Conservation (phyloP, 495 filamentous ascomycete genomes). For the Viridothelium virens region DNA sequence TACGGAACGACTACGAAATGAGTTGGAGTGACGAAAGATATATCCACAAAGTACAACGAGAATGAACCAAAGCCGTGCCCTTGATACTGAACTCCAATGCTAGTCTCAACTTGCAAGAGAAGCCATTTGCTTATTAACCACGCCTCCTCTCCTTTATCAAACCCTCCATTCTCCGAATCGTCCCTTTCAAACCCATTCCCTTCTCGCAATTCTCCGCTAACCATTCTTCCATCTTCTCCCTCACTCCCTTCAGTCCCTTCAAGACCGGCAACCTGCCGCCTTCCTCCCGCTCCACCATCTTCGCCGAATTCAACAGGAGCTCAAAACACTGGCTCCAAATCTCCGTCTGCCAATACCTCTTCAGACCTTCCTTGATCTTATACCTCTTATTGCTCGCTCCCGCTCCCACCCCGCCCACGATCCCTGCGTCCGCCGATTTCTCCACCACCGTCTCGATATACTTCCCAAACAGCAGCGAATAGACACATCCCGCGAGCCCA, state of each 20-base stretch:
- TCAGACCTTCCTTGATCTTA: constrained; percentile 65
- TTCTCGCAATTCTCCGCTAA: constrained; percentile 74
- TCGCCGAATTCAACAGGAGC: constrained; percentile 71
- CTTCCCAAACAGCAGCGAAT: constrained; percentile 81
- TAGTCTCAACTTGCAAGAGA: no score
- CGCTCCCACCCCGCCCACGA: constrained; percentile 10
- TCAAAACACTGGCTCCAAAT: constrained; percentile 82
- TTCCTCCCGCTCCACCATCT: constrained; percentile 53
- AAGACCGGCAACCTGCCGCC: constrained; percentile 56
- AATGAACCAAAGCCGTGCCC: background rate
- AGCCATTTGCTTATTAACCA: constrained; percentile 19
- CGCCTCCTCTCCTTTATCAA: constrained; percentile 55
- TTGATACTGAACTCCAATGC: no score
- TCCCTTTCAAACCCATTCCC: constrained; percentile 56
- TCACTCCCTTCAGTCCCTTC: constrained; percentile 53
- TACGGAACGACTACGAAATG: background rate
- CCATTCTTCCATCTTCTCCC: constrained; percentile 80
- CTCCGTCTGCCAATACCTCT: constrained; percentile 91
- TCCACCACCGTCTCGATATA: constrained; percentile 73
- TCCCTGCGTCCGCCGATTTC: constrained; percentile 32
- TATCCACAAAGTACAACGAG: background rate
- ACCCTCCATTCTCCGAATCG: constrained; percentile 58
- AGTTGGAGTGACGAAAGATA: background rate
- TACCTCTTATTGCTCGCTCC: constrained; percentile 52
- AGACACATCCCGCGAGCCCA: constrained; percentile 77